Evolutionary conservation across 164 flowering plant genomes (phyloP).

Genomic region (Piper longum): DNA sequence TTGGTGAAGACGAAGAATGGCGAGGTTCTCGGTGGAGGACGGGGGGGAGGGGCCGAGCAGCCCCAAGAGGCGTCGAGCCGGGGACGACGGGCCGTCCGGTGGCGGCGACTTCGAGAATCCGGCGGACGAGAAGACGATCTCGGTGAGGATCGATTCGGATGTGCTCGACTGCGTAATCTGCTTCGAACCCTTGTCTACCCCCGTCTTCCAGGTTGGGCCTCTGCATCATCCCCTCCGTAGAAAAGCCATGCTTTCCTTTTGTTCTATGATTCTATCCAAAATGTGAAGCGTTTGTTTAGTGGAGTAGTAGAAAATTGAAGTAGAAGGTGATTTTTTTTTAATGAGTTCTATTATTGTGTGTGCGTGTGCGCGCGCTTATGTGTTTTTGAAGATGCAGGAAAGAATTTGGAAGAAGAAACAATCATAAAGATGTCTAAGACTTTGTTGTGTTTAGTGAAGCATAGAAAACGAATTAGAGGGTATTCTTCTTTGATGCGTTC

Average conservation of each 20-base stretch:
- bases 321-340: no score
- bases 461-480: no score
- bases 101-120: not conserved
- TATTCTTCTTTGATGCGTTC: no score
- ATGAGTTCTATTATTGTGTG: no score
- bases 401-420: no score
- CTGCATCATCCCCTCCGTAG: not conserved
- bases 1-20: constrained; percentile 8
- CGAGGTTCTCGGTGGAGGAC: constrained; percentile 24
- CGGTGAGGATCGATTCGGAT: constrained; percentile 42
- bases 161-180: constrained; percentile 68
- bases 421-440: no score
- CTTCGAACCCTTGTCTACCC: constrained; percentile 33
- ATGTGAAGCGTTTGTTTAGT: not conserved
- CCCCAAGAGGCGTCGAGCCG: not conserved
- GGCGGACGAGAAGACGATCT: constrained; percentile 10
- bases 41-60: constrained; percentile 15
- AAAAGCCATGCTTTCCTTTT: no score
- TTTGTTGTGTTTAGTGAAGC: no score
- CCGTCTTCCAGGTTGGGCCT: constrained; percentile 53
- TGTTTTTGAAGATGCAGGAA: no score
- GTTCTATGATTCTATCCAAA: not conserved
- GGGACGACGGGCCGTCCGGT: constrained; percentile 1
- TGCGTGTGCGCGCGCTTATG: no score
- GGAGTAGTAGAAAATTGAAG: no score